phyloP scores from a whole-genome alignment of 345 rosid genomes.

The Orychophragmus violaceus region DNA sequence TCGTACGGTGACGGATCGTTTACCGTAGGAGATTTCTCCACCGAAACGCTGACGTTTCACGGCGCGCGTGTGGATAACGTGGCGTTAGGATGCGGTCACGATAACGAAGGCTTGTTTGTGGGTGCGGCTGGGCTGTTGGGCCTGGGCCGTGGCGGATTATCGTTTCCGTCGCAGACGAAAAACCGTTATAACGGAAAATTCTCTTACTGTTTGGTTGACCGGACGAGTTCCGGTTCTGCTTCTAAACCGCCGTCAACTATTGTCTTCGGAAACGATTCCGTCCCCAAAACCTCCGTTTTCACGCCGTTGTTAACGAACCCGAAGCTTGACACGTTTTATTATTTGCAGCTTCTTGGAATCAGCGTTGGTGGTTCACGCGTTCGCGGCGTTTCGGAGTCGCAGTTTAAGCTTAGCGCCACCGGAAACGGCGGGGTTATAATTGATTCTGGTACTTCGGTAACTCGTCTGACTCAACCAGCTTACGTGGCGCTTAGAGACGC shows the following conservation, averaged over 20 bases:
- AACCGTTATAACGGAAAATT: constrained; percentile 67
- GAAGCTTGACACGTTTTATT: constrained; percentile 87
- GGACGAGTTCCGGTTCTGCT: constrained; percentile 52
- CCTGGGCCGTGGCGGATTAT: constrained; percentile 81
- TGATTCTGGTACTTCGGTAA: constrained; percentile 83
- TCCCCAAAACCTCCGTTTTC: constrained; percentile 60
- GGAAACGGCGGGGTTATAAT: constrained; percentile 89
- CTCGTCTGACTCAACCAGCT: constrained; percentile 61
- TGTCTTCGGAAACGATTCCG: constrained; percentile 63
- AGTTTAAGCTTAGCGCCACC: constrained; percentile 57
- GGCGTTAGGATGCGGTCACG: constrained; percentile 88
- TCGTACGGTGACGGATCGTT: constrained; percentile 92
- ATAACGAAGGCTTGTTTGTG: constrained; percentile 81
- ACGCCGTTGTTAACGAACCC: constrained; percentile 70
- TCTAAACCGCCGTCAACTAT: constrained; percentile 62
- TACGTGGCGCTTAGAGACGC: constrained; percentile 59
- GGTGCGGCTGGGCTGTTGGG: constrained; percentile 92
- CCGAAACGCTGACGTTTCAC: constrained; percentile 76
- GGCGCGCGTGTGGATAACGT: constrained; percentile 53
- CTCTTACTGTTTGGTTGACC: constrained; percentile 85
- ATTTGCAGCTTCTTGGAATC: constrained; percentile 66
- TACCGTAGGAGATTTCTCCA: constrained; percentile 72
- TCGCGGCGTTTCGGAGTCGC: constrained; percentile 50
- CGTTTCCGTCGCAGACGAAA: constrained; percentile 77
- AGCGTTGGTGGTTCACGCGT: constrained; percentile 89